Percentiles rank a stretch among this genome's conserved stretches.
These are phyloP conservation scores for Kodamaea sp. DNA, from an alignment of 1,139 yeast species.

Conservation along the genomic window DNA sequence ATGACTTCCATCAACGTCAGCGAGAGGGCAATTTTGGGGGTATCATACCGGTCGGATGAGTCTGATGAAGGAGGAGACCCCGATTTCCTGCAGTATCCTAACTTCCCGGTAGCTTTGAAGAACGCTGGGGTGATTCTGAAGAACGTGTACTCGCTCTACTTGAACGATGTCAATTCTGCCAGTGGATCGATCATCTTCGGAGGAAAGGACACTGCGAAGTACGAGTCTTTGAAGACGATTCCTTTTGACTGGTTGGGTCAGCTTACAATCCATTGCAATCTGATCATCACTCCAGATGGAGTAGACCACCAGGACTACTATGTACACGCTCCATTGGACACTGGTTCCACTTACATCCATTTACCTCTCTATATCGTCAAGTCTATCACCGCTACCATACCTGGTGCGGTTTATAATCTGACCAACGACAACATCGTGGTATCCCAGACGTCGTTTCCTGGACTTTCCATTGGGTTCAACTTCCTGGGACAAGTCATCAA, in stretches of 20 bases:
- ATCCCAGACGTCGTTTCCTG: slow-evolving; percentile 1
- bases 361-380: slow-evolving; percentile 46
- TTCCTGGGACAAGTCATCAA: slow-evolving; percentile 5
- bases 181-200: slow-evolving; percentile 57
- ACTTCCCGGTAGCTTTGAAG: slow-evolving; percentile 14
- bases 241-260: neutral
- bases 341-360: slow-evolving; percentile 66
- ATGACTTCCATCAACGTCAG: slow-evolving; percentile 18
- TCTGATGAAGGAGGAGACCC: slow-evolving; percentile 12
- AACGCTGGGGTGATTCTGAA: slow-evolving; percentile 9
- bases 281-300: slow-evolving; percentile 7
- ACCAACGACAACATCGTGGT: neutral
- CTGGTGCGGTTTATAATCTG: slow-evolving; percentile 3
- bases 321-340: slow-evolving; percentile 49
- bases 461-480: slow-evolving; percentile 3
- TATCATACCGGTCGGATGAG: too few relatives aligned
- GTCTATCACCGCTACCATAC: slow-evolving; percentile 30
- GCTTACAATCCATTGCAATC: slow-evolving; percentile 9
- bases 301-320: slow-evolving; percentile 2
- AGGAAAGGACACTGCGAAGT: slow-evolving; percentile 57
- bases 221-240: slow-evolving; percentile 15
- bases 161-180: slow-evolving; percentile 40
- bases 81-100: slow-evolving; percentile 13
- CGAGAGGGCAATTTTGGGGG: slow-evolving; percentile 24
- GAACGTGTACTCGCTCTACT: slow-evolving; percentile 29